Evolutionary conservation across 306 rosid genomes (phyloP), one percentile per base, ranked within the genome.

Genomic region (Cicer yamashitae): DNA sequence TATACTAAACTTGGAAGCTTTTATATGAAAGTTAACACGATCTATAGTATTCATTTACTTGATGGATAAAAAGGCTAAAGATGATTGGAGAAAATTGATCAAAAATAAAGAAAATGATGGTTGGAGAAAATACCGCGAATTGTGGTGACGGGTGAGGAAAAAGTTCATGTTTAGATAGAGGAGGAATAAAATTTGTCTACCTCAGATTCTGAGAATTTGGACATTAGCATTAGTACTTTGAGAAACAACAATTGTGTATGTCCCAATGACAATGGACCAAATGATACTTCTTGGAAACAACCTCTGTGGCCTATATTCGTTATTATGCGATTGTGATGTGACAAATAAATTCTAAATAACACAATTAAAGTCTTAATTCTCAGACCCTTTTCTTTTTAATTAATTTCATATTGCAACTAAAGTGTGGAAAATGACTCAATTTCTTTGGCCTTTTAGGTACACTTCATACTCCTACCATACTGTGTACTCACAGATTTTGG

Each of bases 401-500:
- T 11, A 8, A 8, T 8, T 13, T 13, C 10, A 7, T 43, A 30
- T 8, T 15, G 8, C 37, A 34, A 73, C 20, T 44, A 62, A 74
- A 62, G 40, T 64, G 63, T 64, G 65, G 7, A 52, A 34, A 48
- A 53, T 56, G 80, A 53, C 14, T 67, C 57, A 30, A 40, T 53
- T 41, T 44, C 30, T 9, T 51, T 59, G 62, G 50, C 37, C 1
- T 37, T 70, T 70, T 52, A 2, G 57, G 74, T 60, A 45, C 12
- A 45, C 22, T 45, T 40, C 5, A 64, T 5, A 15, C 25, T 46
- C 6, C 56, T 67, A 51, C 56, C 40, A 22, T 7, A 40, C 53
- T 40, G 12, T 73, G 40, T 34, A 14, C 50, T 74, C 56, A 60
- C 77, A 74, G 61, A 37, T 74, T 74, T 61, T 70, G 47, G 15